Evolutionary conservation across 257 asterid species (phyloP).

Genomic region (Jasminum sambac): DNA sequence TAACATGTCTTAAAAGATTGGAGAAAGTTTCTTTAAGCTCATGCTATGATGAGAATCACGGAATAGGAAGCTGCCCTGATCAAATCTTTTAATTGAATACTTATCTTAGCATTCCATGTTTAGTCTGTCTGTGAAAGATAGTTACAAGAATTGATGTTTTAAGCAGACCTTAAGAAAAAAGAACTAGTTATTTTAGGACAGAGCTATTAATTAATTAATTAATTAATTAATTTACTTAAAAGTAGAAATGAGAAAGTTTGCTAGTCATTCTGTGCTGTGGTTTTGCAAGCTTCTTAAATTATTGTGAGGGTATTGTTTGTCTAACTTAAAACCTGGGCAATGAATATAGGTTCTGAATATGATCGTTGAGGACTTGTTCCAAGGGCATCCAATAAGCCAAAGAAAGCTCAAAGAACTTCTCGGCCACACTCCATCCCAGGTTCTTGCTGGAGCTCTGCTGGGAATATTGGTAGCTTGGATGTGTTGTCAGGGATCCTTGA

Average conservation of each 20-base stretch:
- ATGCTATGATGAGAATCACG: constrained; percentile 3
- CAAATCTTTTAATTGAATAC: neutral
- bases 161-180: neutral
- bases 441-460: constrained; percentile 82
- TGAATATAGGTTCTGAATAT: constrained; percentile 68
- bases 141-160: neutral
- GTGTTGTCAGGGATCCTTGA: constrained; percentile 55
- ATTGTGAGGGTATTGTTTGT: too few relatives aligned
- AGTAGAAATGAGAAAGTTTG: neutral
- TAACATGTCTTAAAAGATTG: neutral
- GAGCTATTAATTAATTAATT: too few relatives aligned
- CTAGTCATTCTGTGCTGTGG: neutral
- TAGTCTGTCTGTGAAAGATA: neutral
- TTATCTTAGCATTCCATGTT: neutral
- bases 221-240: neutral
- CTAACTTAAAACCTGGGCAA: neutral
- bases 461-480: constrained; percentile 72
- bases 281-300: neutral
- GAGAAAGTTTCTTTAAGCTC: neutral
- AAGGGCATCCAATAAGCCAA: constrained; percentile 93
- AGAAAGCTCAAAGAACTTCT: constrained; percentile 92
- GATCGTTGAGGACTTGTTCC: constrained; percentile 77
- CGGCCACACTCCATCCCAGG: constrained; percentile 92
- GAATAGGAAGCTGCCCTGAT: neutral
- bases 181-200: neutral